phyloP scores from a whole-genome alignment of 768 basidiomycete species.

The Trametes punicea region DNA sequence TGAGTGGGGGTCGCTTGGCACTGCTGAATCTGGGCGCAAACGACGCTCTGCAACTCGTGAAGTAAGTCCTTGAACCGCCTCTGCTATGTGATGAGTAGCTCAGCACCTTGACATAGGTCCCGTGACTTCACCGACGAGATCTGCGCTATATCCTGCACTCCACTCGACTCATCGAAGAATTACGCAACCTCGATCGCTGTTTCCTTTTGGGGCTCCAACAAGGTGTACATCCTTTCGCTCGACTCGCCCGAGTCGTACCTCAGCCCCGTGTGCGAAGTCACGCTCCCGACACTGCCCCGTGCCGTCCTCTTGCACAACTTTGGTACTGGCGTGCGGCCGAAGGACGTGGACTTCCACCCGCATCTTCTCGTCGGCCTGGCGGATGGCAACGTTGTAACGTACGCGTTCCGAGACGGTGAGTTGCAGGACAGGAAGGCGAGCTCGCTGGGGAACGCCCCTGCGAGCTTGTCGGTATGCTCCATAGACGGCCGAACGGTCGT shows the following conservation, averaged over 20 bases:
- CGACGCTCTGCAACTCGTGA: conserved; percentile 32
- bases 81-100: not conserved
- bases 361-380: conserved; percentile 72
- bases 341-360: conserved; percentile 38
- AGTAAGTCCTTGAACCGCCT: conserved; percentile 27
- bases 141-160: conserved; percentile 65
- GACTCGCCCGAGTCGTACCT: conserved; percentile 26
- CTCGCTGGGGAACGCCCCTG: conserved; percentile 64
- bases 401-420: conserved; percentile 35
- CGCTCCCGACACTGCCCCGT: conserved; percentile 43
- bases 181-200: conserved; percentile 53
- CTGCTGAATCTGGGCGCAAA: conserved; percentile 47
- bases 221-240: conserved; percentile 53
- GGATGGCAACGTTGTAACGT: conserved; percentile 68
- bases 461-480: conserved; percentile 52
- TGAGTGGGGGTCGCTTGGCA: conserved; percentile 50
- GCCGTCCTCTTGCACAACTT: conserved; percentile 59
- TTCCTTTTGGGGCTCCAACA: conserved; percentile 75
- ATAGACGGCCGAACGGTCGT: conserved; percentile 55
- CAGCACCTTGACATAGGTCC: conserved; percentile 1
- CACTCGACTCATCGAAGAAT: conserved; percentile 44
- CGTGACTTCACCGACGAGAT: conserved; percentile 44
- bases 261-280: conserved; percentile 33
- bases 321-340: conserved; percentile 36
- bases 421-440: conserved; percentile 54